Conservation (phyloP, 2,329 filamentous ascomycete genomes). For the Epichloe uncinata region DNA sequence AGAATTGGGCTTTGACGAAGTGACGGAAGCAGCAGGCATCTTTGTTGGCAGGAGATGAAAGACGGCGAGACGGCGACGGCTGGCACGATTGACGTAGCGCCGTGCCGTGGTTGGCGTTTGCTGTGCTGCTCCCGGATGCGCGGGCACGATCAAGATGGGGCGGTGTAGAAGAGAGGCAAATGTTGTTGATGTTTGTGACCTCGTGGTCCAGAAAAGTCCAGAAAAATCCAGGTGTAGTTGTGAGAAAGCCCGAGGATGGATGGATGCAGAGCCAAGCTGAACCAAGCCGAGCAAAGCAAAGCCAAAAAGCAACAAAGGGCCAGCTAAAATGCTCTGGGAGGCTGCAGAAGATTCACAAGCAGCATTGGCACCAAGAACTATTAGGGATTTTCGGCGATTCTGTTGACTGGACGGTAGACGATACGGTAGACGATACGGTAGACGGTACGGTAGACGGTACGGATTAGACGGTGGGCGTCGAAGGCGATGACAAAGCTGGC, state of each 20-base stretch:
- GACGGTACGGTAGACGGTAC: too few relatives aligned
- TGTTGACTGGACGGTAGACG: too few relatives aligned
- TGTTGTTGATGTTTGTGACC: background rate
- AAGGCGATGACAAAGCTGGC: slow-evolving; percentile 4
- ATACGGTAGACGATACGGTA: too few relatives aligned
- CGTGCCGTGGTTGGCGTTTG: background rate
- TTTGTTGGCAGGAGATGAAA: background rate
- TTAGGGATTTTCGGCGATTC: background rate
- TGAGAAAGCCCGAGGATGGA: background rate
- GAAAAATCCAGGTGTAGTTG: too few relatives aligned
- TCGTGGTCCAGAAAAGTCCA: background rate
- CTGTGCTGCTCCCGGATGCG: background rate
- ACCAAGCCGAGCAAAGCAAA: background rate
- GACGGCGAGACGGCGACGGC: background rate
- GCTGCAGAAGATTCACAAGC: background rate
- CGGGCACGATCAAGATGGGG: background rate
- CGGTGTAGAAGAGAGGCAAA: background rate
- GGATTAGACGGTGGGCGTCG: background rate
- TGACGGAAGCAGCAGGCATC: slow-evolving; percentile 3
- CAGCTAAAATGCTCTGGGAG: background rate
- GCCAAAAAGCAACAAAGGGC: background rate
- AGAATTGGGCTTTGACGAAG: slow-evolving; percentile 5
- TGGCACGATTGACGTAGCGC: slow-evolving; percentile 1
- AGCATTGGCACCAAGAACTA: background rate
- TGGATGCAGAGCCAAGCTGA: background rate